Percentiles rank a stretch among this genome's conserved stretches.
These are phyloP conservation scores for Aspergillus fischeri DNA, from an alignment of 2,329 filamentous ascomycete species.

Conservation along the genomic window DNA sequence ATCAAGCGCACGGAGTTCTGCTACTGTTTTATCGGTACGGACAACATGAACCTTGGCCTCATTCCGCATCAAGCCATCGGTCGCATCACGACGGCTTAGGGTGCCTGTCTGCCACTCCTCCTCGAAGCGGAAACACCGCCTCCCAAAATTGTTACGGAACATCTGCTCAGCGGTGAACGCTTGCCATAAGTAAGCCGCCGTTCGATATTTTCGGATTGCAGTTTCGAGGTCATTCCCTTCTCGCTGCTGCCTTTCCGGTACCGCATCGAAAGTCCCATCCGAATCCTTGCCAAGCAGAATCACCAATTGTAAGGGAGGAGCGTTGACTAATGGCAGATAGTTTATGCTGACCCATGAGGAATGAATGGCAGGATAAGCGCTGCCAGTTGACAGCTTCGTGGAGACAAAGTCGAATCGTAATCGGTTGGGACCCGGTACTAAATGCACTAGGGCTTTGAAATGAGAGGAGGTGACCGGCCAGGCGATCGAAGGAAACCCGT, in stretches of 20 bases:
- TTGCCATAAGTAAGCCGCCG: constrained; percentile 95
- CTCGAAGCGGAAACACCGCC: constrained; percentile 83
- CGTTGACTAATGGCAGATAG: constrained; percentile 73
- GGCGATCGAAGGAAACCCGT: constrained; percentile 72
- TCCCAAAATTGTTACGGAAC: constrained; percentile 80
- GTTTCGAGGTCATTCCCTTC: constrained; percentile 79
- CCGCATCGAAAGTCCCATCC: constrained; percentile 75
- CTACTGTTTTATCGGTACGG: constrained; percentile 74
- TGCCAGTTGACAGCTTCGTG: constrained; percentile 66
- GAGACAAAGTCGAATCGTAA: constrained; percentile 84
- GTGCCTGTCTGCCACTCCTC: constrained; percentile 91
- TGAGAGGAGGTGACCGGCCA: constrained; percentile 89
- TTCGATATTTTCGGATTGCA: constrained; percentile 85
- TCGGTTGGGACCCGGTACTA: constrained; percentile 86
- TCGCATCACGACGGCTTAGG: constrained; percentile 69
- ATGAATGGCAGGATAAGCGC: constrained; percentile 64
- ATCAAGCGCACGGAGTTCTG: constrained; percentile 74
- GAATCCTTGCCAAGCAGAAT: constrained; percentile 88
- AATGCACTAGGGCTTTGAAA: constrained; percentile 86
- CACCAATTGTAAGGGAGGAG: constrained; percentile 83
- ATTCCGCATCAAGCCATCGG: constrained; percentile 71
- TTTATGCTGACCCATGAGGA: constrained; percentile 77
- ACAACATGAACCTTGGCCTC: constrained; percentile 89
- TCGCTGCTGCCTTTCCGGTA: constrained; percentile 67
- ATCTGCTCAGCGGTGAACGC: constrained; percentile 96